phyloP scores from a whole-genome alignment of 2,329 filamentous ascomycete genomes.

The Aspergillus sp. region DNA sequence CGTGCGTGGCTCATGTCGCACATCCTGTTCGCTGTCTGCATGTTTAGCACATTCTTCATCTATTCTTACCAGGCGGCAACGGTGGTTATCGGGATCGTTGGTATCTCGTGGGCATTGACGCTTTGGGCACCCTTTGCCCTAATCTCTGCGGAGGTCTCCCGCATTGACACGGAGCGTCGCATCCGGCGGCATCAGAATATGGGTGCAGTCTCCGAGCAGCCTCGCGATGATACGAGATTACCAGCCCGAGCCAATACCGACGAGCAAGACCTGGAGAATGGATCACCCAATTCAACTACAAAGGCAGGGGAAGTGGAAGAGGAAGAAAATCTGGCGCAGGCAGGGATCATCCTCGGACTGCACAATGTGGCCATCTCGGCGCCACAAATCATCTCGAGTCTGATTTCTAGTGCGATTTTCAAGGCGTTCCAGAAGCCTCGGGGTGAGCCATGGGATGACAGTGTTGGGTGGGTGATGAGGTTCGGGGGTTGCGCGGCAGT shows the following conservation, averaged over 20 bases:
- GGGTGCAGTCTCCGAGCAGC: conserved; percentile 30
- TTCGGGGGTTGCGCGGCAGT: conserved; percentile 80
- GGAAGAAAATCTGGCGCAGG: conserved; percentile 67
- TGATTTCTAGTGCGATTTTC: conserved; percentile 83
- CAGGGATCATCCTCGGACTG: conserved; percentile 87
- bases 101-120: conserved; percentile 88
- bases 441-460: conserved; percentile 79
- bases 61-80: conserved; percentile 71
- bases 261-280: conserved; percentile 30
- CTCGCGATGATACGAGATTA: conserved; percentile 5
- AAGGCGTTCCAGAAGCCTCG: conserved; percentile 82
- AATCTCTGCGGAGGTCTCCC: conserved; percentile 88
- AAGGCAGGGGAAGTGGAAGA: conserved; percentile 26
- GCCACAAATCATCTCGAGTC: conserved; percentile 86
- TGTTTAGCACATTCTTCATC: conserved; percentile 82
- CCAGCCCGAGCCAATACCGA: not conserved
- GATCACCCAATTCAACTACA: conserved; percentile 20
- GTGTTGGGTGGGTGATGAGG: conserved; percentile 81
- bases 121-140: conserved; percentile 95
- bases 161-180: conserved; percentile 69
- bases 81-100: conserved; percentile 75
- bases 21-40: conserved; percentile 77
- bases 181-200: conserved; percentile 43
- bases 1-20: conserved; percentile 85
- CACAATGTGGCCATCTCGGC: conserved; percentile 94